Evolutionary conservation across 192 early-diverging fungal species (phyloP), one percentile per base, ranked within the genome.

Genomic region (Gamsiella multidivaricata): DNA sequence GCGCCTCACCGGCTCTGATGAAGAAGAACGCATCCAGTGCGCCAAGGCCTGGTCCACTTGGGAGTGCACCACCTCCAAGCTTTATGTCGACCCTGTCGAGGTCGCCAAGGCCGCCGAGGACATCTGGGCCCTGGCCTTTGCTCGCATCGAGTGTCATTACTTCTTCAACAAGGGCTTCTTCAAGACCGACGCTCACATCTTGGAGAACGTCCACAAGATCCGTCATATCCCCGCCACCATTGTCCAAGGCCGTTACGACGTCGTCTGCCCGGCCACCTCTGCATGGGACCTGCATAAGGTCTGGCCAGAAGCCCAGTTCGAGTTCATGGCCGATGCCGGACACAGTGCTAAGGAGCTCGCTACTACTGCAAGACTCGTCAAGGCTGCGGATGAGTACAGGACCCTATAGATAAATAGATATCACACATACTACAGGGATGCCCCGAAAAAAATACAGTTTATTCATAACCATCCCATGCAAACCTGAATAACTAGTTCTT

Each of bases 121-220:
- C 42, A 78, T 76, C 18, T 92, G 86, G 85, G 83, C 90, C 5
- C 55, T 90, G 31, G 84, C 81, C 37, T 92, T 92, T 83, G 90
- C 91, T 14, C 74, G 91, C 39, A 92, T 92, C 66, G 91, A 92
- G 69, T 87, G 84, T 68, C 82, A 84, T 37, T 84, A 75, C 81
- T 92, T 92, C 67, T 79, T 85, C 80, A 90, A 92, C 86, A 86
- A 88, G 55, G 90, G 91, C 0, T 92, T 92, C 73, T 91, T 92
- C 73, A 82, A 87, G 42, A 65, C 72, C 0, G 88, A 88, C 42
- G 81, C 66, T 11, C 87, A 83, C 61, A 80, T 92, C 34, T 60
- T 92, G 32, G 83, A 91, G 53, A 87, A 92, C 59, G 61, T 92
- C 1, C 80, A 88, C 72, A 88, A 86, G 76, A 89, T 92, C 63